Percentiles rank a stretch among this genome's conserved stretches.
Evolutionary conservation across 2,329 filamentous ascomycete species (phyloP).

Genomic region (Sarocladium kiliense): DNA sequence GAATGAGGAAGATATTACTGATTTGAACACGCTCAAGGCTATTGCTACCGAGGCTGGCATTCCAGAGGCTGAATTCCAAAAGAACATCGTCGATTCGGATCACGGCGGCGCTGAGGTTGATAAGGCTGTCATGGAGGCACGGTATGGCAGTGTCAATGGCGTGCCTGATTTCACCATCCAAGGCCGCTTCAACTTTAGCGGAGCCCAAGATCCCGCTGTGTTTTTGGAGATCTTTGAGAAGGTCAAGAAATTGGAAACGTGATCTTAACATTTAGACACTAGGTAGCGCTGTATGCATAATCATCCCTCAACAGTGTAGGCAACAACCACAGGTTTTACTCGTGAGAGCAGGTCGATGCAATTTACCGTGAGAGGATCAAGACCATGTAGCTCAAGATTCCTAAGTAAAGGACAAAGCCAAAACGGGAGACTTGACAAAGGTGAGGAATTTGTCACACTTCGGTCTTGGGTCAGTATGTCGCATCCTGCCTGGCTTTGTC

Average conservation of each 20-base stretch:
- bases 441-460: no score
- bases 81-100: constrained; percentile 34
- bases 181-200: constrained; percentile 59
- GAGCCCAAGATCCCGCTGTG: constrained; percentile 60
- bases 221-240: constrained; percentile 63
- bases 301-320: no score
- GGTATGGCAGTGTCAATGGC: constrained; percentile 44
- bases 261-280: not conserved
- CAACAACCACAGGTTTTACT: no score
- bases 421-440: no score
- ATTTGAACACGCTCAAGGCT: constrained; percentile 28
- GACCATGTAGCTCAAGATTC: no score
- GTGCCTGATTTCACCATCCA: constrained; percentile 73
- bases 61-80: constrained; percentile 30
- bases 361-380: no score
- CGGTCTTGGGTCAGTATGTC: no score
- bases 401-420: no score
- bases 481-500: no score
- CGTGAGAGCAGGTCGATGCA: no score
- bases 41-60: constrained; percentile 39
- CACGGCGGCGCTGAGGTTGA: constrained; percentile 41
- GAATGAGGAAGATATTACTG: constrained; percentile 36
- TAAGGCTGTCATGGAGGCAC: constrained; percentile 21
- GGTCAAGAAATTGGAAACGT: constrained; percentile 31
- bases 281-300: no score